Evolutionary conservation across 2,329 filamentous ascomycete species (phyloP), one percentile per base, ranked within the genome.

Genomic region (Phialophora tarda): DNA sequence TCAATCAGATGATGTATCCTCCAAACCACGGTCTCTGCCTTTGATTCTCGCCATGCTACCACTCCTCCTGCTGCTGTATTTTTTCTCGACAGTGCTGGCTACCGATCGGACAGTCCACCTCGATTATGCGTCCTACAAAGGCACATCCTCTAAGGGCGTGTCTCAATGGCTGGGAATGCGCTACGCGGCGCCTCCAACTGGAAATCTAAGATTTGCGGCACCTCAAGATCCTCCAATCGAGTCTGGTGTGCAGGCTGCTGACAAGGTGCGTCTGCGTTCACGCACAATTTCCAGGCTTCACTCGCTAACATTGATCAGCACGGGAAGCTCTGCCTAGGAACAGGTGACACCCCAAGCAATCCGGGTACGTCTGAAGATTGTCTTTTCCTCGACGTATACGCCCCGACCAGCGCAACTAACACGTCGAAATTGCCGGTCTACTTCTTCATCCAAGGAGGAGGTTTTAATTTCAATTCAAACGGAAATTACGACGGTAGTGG

Each of bases 121-220:
- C 24, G 83, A 82, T 2, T 93, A 93, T 74, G 84, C 88, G 32
- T 84, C 81, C 28, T 92, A 93, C 73, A 77, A 82, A 58, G 91
- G 91, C 8, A 77, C 79, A 3, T 74, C 80, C 1, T 79, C 77
- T 0, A 85, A 85, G 71, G 89, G 88, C 0, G 79, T 92, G 56
- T 87, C 85, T 2, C 83, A 89, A 75, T 94, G 90, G 89, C 82
- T 91, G 7, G 91, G 90, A 1, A 86, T 95, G 69, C 86, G 90
- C 51, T 95, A 87, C 79, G 91, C 91, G 1, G 87, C 89, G 4
- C 82, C 90, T 14, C 91, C 91, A 0, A 64, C 90, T 1, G 89
- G 88, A 1, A 72, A 84, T 5, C 75, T 91, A 66, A 84, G 91
- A 23, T 94, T 93, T 74, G 81, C 83, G 61, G 86, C 87, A 12